Evolutionary conservation across 2,329 filamentous ascomycete genomes (phyloP), one percentile per base, ranked within the genome.

Genomic region (Parascedosporium putredinis): DNA sequence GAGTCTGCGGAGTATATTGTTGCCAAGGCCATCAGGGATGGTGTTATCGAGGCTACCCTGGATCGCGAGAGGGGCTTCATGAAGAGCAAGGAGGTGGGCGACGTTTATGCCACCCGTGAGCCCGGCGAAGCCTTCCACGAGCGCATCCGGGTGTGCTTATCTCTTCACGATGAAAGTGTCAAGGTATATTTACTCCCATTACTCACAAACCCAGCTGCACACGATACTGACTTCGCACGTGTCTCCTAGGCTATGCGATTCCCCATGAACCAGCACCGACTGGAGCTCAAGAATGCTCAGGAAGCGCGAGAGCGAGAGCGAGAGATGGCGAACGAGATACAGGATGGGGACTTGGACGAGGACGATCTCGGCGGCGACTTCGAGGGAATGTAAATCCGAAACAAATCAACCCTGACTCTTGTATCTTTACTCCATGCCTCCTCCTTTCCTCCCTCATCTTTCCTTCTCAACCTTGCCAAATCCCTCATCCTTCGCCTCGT

Each of bases 1-100:
- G 93, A 98, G 74, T 95, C 88, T 38, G 93, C 93, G 9, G 93
- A 98, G 71, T 98, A 98, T 68, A 98, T 98, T 65, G 93, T 97
- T 31, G 93, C 93, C 56, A 98, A 98, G 75, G 93, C 93, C 2
- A 98, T 98, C 58, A 81, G 93, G 18, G 93, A 98, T 61, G 93
- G 93, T 52, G 93, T 97, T 50, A 97, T 97, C 52, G 91, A 97
- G 74, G 91, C 91, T 29, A 90, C 86, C 2, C 73, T 97, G 54
- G 91, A 98, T 64, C 86, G 95, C 55, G 90, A 97, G 74, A 83
- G 84, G 55, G 93, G 93, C 0, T 97, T 88, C 71, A 96, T 97
- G 89, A 95, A 95, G 80, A 96, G 90, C 67, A 95, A 95, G 74
- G 89, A 96, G 59, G 78, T 95, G 27, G 88, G 90, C 42, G 93